Evolutionary conservation across 1,284 basidiomycete species (phyloP), one percentile per base, ranked within the genome.

Genomic region (Sporisorium exsertum): DNA sequence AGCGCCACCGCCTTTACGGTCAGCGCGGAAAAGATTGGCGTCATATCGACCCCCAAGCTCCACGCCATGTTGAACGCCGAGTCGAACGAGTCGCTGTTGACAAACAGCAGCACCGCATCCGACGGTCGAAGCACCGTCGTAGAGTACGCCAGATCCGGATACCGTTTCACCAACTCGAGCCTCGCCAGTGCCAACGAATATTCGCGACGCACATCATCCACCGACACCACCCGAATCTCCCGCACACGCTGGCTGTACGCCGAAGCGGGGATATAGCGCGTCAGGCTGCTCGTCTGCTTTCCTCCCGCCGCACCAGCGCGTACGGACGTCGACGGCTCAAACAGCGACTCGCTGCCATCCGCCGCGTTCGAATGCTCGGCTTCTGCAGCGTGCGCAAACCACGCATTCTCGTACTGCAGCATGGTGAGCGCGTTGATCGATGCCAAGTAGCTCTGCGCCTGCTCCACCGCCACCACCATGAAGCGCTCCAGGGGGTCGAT

Each of bases 391-490:
- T 85, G 64, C 10, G 91, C 87, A 49, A 98, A 89, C 94, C 94
- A 99, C 10, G 94, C 92, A 77, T 91, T 91, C 79, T 91, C 91
- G 71, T 89, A 88, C 79, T 94, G 92, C 33, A 95, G 89, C 72
- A 98, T 88, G 13, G 92, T 90, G 37, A 99, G 88, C 10, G 94
- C 91, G 83, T 97, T 98, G 86, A 97, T 93, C 18, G 94, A 91
- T 33, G 95, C 91, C 52, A 92, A 89, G 82, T 94, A 93, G 73
- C 79, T 93, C 88, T 87, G 93, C 27, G 94, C 89, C 85, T 95
- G 93, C 78, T 92, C 89, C 18, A 89, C 88, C 32, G 90, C 86
- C 77, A 91, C 90, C 33, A 90, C 79, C 37, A 74, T 62, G 77
- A 74, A 81, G 37, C 64, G 60, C 52, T 76, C 79, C 54, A 76